phyloP scores from a whole-genome alignment of 495 filamentous ascomycete genomes.

The Aspergillus taichungensis region DNA sequence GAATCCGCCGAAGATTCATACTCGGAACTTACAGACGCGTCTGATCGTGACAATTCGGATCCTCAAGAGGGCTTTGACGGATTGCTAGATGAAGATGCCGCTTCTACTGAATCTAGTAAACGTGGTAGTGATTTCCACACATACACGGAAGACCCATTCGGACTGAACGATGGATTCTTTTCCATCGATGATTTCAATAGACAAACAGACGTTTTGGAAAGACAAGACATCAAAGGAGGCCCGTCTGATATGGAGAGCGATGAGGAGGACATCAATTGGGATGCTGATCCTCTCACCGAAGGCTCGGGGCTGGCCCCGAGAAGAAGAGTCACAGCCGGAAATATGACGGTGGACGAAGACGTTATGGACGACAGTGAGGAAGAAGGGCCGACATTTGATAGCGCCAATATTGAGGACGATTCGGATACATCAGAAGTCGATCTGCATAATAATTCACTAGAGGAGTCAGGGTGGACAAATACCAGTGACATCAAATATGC shows the following conservation, averaged over 20 bases:
- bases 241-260: constrained; percentile 55
- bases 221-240: constrained; percentile 64
- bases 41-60: constrained; percentile 8
- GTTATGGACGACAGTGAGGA: constrained; percentile 51
- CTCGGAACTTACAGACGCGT: background rate
- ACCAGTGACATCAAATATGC: constrained; percentile 81
- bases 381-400: constrained; percentile 68
- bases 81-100: constrained; percentile 17
- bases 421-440: constrained; percentile 49
- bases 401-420: constrained; percentile 52
- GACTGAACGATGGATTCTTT: constrained; percentile 93
- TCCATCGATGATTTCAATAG: constrained; percentile 97
- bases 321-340: constrained; percentile 5
- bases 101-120: constrained; percentile 3
- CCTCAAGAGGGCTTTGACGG: constrained; percentile 5
- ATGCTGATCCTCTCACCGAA: constrained; percentile 52
- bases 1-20: constrained; percentile 11
- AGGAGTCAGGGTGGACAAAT: constrained; percentile 49
- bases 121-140: constrained; percentile 33
- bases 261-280: constrained; percentile 82
- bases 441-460: constrained; percentile 30
- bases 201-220: constrained; percentile 77
- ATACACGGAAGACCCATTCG: constrained; percentile 51
- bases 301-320: constrained; percentile 10
- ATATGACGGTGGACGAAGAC: constrained; percentile 18